Percentiles rank a stretch among this genome's conserved stretches.
These are phyloP conservation scores for Rhododendron ferrugineum DNA, from an alignment of 148 eudicot species.

Conservation along the genomic window DNA sequence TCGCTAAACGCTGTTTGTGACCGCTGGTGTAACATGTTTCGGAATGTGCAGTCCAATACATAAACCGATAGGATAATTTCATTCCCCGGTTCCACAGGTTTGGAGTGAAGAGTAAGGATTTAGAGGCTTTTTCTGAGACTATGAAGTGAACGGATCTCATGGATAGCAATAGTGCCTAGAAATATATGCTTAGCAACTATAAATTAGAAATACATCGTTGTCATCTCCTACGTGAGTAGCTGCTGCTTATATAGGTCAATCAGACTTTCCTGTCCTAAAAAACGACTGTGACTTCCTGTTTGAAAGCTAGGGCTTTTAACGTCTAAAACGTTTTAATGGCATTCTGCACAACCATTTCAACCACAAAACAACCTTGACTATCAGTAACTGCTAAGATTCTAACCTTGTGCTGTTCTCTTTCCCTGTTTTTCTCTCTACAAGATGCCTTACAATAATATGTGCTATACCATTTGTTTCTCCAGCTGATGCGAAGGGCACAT, in stretches of 20 bases:
- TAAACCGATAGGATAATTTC: not conserved
- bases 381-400: not conserved
- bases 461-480: slow-evolving; percentile 19
- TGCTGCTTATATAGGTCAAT: not conserved
- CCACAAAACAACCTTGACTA: not conserved
- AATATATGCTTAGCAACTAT: not conserved
- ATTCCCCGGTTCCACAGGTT: not conserved
- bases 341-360: not conserved
- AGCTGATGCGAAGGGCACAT: slow-evolving; percentile 52
- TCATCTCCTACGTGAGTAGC: too few species aligned
- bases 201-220: not conserved
- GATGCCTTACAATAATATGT: not conserved
- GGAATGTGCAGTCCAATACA: not conserved
- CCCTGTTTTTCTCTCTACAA: not conserved
- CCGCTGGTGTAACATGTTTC: not conserved
- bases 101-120: not conserved
- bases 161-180: not conserved
- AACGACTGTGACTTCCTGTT: not conserved
- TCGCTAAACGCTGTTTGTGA: not conserved
- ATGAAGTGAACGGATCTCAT: not conserved
- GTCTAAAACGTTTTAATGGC: not conserved
- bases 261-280: not conserved
- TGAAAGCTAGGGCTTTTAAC: not conserved
- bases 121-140: not conserved
- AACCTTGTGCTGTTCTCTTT: not conserved